Evolutionary conservation across 2,329 filamentous ascomycete genomes (phyloP), one percentile per base, ranked within the genome.

Genomic region (Colletotrichum sublineola): DNA sequence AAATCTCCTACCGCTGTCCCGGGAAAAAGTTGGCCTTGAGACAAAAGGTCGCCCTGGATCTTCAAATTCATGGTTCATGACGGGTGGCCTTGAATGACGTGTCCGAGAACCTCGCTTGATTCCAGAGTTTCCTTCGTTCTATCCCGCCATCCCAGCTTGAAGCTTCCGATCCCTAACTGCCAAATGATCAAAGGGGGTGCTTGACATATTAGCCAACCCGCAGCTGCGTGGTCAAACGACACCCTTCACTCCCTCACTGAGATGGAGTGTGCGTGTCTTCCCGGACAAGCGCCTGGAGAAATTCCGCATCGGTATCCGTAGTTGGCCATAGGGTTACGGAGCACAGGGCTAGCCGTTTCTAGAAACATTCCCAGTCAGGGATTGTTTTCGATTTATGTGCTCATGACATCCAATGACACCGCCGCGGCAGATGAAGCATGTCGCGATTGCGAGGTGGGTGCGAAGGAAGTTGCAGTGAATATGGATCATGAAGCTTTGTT

Each of bases 281-380:
- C 66, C 66, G 70, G 66, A 73, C 60, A 48, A 73, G 55, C 70
- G 20, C 55, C 15, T 73, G 70, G 53, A 55, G 70, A 70, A 55
- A 9, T 40, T 24, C 56, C 70, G 70, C 70, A 73, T 73, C 66
- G 70, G 55, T 40, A 29, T 52, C 46, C 67, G n/a, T 42, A 61
- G 33, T 69, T 14, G 66, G 53, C 15, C 12, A 4, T 9, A 8
- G 14, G 24, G 31, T 14, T 5, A 33, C 46, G 31, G 31, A 42
- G 9, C 38, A 24, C 44, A 61, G 14, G 58, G 8, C 31, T 12
- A 33, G 40, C n/a, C 3, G 31, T 48, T 73, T 73, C 60, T 52
- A 52, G 60, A 73, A 73, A 31, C 40, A 38, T 63, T 69, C 68
- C 68, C 29, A n/a, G 18, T 53, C 29, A 14, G 46, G 53, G 42